phyloP scores from a whole-genome alignment of 139 green algal species.

The Yamagishiella unicocca region DNA sequence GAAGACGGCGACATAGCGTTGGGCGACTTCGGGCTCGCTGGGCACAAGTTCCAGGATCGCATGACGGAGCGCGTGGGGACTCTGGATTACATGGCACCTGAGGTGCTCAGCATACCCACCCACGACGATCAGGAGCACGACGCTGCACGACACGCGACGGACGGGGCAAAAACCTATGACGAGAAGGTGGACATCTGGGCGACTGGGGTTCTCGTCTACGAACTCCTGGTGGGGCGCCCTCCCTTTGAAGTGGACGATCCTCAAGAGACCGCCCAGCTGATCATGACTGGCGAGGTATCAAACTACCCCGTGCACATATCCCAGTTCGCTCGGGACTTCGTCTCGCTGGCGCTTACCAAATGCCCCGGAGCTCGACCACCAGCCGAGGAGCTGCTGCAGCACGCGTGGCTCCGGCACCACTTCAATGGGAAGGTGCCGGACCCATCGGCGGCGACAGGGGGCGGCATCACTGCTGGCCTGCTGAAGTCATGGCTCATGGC shows the following conservation, averaged over 20 bases:
- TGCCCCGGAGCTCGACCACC: constrained; percentile 58
- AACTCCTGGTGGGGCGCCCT: constrained; percentile 62
- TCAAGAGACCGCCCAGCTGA: constrained; percentile 36
- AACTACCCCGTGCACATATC: constrained; percentile 49
- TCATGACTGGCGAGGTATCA: background rate
- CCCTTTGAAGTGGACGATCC: constrained; percentile 66
- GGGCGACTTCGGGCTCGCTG: constrained; percentile 65
- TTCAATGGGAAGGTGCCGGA: constrained; percentile 33
- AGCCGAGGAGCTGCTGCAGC: constrained; percentile 71
- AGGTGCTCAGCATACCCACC: constrained; percentile 43
- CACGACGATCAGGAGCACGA: background rate
- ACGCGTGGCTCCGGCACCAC: constrained; percentile 68
- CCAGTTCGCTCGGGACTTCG: constrained; percentile 62
- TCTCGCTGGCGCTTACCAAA: constrained; percentile 72
- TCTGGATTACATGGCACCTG: constrained; percentile 62
- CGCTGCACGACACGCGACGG: background rate
- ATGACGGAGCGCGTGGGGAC: constrained; percentile 61
- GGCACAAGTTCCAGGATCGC: constrained; percentile 48
- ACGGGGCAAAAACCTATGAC: constrained; percentile 46
- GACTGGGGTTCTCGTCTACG: constrained; percentile 63
- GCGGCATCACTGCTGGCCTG: background rate
- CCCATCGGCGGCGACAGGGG: background rate
- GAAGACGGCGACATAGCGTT: constrained; percentile 47
- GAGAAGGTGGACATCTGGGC: constrained; percentile 64
- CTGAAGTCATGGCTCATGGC: constrained; percentile 48